phyloP scores from a whole-genome alignment of 495 filamentous ascomycete genomes.

The Achaetomiella virescens region DNA sequence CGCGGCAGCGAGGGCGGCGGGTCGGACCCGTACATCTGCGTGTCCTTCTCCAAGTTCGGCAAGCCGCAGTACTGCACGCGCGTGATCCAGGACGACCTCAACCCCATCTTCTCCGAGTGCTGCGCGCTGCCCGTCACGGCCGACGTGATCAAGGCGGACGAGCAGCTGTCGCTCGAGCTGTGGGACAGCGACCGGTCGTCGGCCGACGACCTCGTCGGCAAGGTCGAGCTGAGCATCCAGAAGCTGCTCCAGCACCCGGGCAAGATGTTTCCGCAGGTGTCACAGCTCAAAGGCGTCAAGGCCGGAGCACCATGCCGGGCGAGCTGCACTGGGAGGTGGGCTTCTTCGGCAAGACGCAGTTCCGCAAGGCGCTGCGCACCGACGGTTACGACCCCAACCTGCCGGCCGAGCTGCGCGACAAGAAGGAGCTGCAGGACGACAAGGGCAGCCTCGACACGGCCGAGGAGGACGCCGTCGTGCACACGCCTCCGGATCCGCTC shows the following conservation, averaged over 20 bases:
- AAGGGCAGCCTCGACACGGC: constrained; percentile 70
- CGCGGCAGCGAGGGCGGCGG: constrained; percentile 80
- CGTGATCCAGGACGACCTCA: constrained; percentile 89
- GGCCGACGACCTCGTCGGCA: constrained; percentile 90
- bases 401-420: constrained; percentile 62
- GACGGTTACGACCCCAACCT: constrained; percentile 78
- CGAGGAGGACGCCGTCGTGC: constrained; percentile 74
- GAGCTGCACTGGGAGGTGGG: constrained; percentile 94
- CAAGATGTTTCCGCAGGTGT: constrained; percentile 87
- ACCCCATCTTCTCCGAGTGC: constrained; percentile 87
- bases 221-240: constrained; percentile 86
- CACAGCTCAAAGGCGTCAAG: constrained; percentile 71
- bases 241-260: constrained; percentile 92
- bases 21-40: constrained; percentile 84
- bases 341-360: constrained; percentile 82
- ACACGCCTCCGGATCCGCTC: constrained; percentile 87
- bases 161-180: constrained; percentile 86
- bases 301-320: constrained; percentile 84
- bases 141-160: constrained; percentile 85
- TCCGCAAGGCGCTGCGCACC: constrained; percentile 73
- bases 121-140: constrained; percentile 81
- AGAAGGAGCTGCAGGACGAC: constrained; percentile 78
- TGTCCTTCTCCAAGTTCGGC: constrained; percentile 71
- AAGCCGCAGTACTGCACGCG: constrained; percentile 98
- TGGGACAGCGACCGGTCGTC: constrained; percentile 90